Conservation (phyloP, 208 protist species). For the Acanthamoeba royreba region DNA sequence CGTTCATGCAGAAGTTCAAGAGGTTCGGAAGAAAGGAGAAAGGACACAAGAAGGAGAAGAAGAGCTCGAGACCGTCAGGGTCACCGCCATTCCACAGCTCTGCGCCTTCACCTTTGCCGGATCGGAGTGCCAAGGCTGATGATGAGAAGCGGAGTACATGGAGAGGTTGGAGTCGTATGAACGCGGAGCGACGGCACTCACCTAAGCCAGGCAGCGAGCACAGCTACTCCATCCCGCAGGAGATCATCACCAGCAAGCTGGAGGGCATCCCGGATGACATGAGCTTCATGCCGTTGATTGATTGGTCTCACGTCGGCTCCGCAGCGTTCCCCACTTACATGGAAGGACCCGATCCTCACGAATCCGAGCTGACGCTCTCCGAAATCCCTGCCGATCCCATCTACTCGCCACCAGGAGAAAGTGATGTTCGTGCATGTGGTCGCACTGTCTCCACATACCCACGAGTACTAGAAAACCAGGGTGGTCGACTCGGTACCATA, state of each 20-base stretch:
- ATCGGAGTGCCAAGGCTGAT: too few species aligned
- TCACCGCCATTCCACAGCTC: background rate
- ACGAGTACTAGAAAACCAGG: background rate
- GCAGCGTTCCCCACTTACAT: background rate
- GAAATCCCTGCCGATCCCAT: background rate
- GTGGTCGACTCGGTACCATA: background rate
- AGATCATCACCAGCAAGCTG: background rate
- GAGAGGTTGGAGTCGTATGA: too few species aligned
- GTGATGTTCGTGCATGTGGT: background rate
- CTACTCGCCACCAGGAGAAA: background rate
- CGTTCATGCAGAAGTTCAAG: too few species aligned
- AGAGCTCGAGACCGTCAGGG: background rate
- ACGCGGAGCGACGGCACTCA: too few species aligned
- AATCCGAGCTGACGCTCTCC: background rate
- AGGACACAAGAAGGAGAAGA: background rate
- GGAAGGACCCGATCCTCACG: background rate
- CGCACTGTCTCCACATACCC: constrained; percentile 37
- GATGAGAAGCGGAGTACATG: too few species aligned
- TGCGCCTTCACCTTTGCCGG: background rate
- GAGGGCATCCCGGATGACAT: background rate
- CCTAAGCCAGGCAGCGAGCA: too few species aligned
- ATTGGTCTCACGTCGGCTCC: background rate
- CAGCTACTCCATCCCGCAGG: background rate
- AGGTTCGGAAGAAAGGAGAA: background rate
- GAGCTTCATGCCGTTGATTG: background rate